Evolutionary conservation across 1,284 basidiomycete species (phyloP).

Genomic region (Ceratorhiza oryzae-sativae): DNA sequence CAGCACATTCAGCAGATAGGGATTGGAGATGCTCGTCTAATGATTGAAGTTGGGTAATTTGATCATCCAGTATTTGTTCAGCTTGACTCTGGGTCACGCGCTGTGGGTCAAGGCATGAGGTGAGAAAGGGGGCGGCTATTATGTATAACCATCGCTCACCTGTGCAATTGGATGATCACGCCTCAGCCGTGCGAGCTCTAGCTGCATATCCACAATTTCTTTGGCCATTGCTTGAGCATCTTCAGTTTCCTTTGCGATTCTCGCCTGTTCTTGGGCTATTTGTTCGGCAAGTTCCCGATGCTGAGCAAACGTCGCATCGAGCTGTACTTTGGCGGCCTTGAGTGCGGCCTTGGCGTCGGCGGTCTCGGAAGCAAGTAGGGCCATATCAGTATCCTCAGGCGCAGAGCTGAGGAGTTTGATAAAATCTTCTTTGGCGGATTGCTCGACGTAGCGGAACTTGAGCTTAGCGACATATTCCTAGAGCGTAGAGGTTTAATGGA

Average conservation of each 20-base stretch:
- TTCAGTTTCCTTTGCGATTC: constrained; percentile 15
- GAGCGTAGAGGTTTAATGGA: neutral
- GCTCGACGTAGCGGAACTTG: constrained; percentile 36
- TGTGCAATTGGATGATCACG: constrained; percentile 29
- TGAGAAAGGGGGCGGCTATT: neutral
- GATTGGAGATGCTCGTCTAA: constrained; percentile 32
- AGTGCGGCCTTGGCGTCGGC: constrained; percentile 23
- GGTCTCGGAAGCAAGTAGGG: constrained; percentile 17
- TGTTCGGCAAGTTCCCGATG: constrained; percentile 24
- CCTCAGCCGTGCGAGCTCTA: constrained; percentile 21
- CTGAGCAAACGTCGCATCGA: constrained; percentile 22
- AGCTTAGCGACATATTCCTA: constrained; percentile 37
- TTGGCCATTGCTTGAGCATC: constrained; percentile 26
- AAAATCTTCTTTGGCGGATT: constrained; percentile 35
- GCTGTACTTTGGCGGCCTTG: constrained; percentile 28
- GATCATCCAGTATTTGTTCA: constrained; percentile 26
- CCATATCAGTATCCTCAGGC: constrained; percentile 31
- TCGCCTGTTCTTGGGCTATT: constrained; percentile 21
- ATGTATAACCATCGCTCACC: neutral
- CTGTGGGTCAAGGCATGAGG: neutral
- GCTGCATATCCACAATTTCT: constrained; percentile 34
- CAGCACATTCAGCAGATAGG: constrained; percentile 7
- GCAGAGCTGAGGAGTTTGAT: constrained; percentile 32
- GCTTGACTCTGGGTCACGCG: constrained; percentile 31
- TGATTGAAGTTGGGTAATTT: constrained; percentile 16